Percentiles rank a stretch among this genome's conserved stretches.
Evolutionary conservation across 1,284 basidiomycete species (phyloP).

Genomic region (Neolentinus lepideus): DNA sequence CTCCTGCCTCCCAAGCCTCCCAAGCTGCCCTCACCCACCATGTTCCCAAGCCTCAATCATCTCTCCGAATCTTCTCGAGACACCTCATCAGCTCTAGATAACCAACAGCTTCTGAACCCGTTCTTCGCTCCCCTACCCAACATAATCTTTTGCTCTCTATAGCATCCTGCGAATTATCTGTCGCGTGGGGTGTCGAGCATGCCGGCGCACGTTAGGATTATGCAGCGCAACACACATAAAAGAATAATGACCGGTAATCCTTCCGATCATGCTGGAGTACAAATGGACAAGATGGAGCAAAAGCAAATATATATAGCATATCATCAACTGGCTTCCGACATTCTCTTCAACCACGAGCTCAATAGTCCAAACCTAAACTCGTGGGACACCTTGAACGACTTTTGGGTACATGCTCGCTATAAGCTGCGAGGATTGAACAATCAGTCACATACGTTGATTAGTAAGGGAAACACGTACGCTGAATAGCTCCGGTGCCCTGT

Average conservation of each 20-base stretch:
- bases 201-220: too few species aligned
- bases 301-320: too few species aligned
- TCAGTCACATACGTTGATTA: not conserved
- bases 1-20: conserved; percentile 10
- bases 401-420: conserved; percentile 55
- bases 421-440: conserved; percentile 29
- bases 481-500: conserved; percentile 70
- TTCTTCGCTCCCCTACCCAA: conserved; percentile 27
- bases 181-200: too few species aligned
- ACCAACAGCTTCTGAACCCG: conserved; percentile 21
- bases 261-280: too few species aligned
- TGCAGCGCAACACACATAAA: too few species aligned
- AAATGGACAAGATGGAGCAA: too few species aligned
- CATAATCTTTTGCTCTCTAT: conserved; percentile 42
- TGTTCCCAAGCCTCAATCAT: conserved; percentile 71
- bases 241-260: too few species aligned
- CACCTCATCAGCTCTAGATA: conserved; percentile 62
- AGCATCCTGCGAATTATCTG: too few species aligned
- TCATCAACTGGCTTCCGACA: too few species aligned
- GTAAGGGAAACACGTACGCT: conserved; percentile 30
- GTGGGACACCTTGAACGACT: conserved; percentile 43
- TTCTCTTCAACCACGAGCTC: too few species aligned
- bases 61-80: conserved; percentile 62
- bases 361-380: not conserved
- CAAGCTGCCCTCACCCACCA: conserved; percentile 51